Conservation (phyloP, 1,284 basidiomycete species). For the Rhodotorula sp. region DNA sequence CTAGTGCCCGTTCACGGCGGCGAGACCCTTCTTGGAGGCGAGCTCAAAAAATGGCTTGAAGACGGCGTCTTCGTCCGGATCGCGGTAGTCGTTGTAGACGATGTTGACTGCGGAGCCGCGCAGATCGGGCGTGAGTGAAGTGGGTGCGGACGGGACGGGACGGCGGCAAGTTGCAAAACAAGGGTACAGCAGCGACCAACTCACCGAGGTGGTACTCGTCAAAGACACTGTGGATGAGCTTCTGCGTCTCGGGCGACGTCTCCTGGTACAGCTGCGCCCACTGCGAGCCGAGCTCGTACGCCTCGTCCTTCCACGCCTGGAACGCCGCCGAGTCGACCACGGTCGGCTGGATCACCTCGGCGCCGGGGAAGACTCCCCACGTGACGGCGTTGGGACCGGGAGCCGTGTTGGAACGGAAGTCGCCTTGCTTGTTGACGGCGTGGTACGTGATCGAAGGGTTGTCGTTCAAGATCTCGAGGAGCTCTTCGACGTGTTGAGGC, state of each 20-base stretch:
- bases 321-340: slow-evolving; percentile 97
- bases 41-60: slow-evolving; percentile 72
- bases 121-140: background rate
- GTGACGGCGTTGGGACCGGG: slow-evolving; percentile 98
- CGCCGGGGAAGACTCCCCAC: slow-evolving; percentile 98
- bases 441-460: slow-evolving; percentile 87
- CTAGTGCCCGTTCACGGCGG: slow-evolving; percentile 17
- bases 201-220: slow-evolving; percentile 47
- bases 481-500: slow-evolving; percentile 67
- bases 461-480: slow-evolving; percentile 81
- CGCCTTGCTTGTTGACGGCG: slow-evolving; percentile 70
- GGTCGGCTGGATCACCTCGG: slow-evolving; percentile 96
- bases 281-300: slow-evolving; percentile 46
- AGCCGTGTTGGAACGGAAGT: slow-evolving; percentile 87
- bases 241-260: slow-evolving; percentile 28
- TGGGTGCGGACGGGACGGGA: background rate
- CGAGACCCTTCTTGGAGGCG: slow-evolving; percentile 14
- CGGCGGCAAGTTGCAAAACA: background rate
- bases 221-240: slow-evolving; percentile 40
- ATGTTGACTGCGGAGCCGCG: slow-evolving; percentile 35
- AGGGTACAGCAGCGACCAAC: slow-evolving; percentile 39
- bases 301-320: slow-evolving; percentile 53
- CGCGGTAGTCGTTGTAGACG: slow-evolving; percentile 46
- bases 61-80: slow-evolving; percentile 67
- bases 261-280: slow-evolving; percentile 46